These are phyloP conservation scores for Phtheirospermum japonicum DNA, from an alignment of 257 asterid genomes.

Conservation along the genomic window DNA sequence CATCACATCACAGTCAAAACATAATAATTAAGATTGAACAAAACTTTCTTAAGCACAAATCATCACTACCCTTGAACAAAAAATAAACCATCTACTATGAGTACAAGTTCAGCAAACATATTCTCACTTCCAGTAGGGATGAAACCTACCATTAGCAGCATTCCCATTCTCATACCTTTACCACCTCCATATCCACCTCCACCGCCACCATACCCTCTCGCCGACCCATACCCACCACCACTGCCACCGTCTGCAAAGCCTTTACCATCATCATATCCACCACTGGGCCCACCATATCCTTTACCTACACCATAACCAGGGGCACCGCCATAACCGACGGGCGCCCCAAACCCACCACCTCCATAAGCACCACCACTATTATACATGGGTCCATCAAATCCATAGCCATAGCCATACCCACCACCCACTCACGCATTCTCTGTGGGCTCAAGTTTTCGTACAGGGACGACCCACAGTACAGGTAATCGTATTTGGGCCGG, in stretches of 20 bases:
- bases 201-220: slow-evolving; percentile 44
- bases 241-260: slow-evolving; percentile 49
- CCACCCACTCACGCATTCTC: too few species aligned
- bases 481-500: too few species aligned
- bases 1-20: not conserved
- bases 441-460: too few species aligned
- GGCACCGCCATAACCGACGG: slow-evolving; percentile 64
- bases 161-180: slow-evolving; percentile 49
- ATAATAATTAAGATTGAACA: slow-evolving; percentile 14
- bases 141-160: slow-evolving; percentile 61
- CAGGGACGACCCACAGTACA: too few species aligned
- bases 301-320: slow-evolving; percentile 64
- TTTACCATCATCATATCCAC: slow-evolving; percentile 56
- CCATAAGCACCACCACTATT: slow-evolving; percentile 76
- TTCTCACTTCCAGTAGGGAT: slow-evolving; percentile 76
- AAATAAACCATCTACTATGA: slow-evolving; percentile 22
- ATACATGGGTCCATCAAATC: slow-evolving; percentile 95
- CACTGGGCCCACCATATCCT: slow-evolving; percentile 46
- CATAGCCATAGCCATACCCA: too few species aligned
- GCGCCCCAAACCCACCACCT: slow-evolving; percentile 54
- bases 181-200: too few species aligned
- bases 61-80: too few species aligned
- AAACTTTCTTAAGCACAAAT: slow-evolving; percentile 17
- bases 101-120: not conserved
- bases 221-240: slow-evolving; percentile 60